A percentile compares a stretch with the other conserved stretches of the same genome.
These are phyloP conservation scores for Talaromyces sp. DNA, from an alignment of 2,329 filamentous ascomycete genomes.

Conservation along the genomic window DNA sequence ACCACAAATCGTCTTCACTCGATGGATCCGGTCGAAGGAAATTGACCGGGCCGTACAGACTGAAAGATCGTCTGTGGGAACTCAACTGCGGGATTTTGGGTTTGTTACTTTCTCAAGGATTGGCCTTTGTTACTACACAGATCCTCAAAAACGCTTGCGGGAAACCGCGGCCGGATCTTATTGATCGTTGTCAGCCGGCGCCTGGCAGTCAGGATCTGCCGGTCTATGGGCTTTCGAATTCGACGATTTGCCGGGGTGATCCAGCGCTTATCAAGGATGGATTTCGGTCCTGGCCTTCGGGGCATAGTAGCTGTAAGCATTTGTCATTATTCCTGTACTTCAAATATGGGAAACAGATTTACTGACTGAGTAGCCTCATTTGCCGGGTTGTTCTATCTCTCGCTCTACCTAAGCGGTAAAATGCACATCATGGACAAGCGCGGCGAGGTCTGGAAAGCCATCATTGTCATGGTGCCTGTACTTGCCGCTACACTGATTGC, in stretches of 20 bases:
- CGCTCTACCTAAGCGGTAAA: conserved; percentile 56
- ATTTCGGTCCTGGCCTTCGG: conserved; percentile 55
- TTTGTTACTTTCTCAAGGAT: conserved; percentile 49
- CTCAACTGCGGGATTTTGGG: conserved; percentile 57
- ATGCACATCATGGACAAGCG: conserved; percentile 56
- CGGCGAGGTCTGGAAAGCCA: conserved; percentile 56
- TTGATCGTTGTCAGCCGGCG: conserved; percentile 48
- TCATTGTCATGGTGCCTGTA: conserved; percentile 50
- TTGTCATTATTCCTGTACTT: conserved; percentile 21
- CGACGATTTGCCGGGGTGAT: conserved; percentile 49
- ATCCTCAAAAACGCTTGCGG: conserved; percentile 56
- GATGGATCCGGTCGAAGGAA: conserved; percentile 34
- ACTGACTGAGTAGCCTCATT: conserved; percentile 47
- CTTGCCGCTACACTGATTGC: conserved; percentile 53
- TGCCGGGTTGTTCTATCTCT: conserved; percentile 55
- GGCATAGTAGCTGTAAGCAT: conserved; percentile 50
- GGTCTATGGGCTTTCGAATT: conserved; percentile 42
- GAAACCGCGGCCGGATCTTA: conserved; percentile 56
- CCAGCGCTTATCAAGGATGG: conserved; percentile 52
- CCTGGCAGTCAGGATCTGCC: conserved; percentile 31
- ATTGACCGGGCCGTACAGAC: conserved; percentile 45
- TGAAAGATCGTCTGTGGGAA: conserved; percentile 57
- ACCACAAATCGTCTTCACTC: conserved; percentile 39
- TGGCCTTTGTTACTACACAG: conserved; percentile 55
- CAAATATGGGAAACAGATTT: conserved; percentile 6